Evolutionary conservation across 768 basidiomycete genomes (phyloP), one percentile per base, ranked within the genome.

Genomic region (Porpolomopsis calyptriformis): DNA sequence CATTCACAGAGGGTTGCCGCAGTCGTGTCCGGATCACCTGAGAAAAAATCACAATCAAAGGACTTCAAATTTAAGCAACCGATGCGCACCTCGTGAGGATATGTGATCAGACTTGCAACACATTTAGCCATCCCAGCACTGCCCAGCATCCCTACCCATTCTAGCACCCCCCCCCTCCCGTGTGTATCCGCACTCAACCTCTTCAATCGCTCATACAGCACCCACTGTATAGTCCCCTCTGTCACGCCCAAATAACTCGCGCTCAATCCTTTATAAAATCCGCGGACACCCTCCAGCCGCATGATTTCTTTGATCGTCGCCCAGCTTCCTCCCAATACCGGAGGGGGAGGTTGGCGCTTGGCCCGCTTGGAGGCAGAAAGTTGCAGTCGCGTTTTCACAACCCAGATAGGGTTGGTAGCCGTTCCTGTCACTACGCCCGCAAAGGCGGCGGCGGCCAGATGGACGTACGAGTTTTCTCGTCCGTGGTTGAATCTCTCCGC

Each of bases 331-430:
- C 78, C 76, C 1, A 76, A 51, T 3, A 67, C 58, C 25, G 4
- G 12, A 6, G 34, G 14, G 49, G 53, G 38, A 41, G 54, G 22
- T 25, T 52, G 49, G n/a, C 25, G 16, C 16, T 46, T 35, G 10
- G 29, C 16, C 20, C 54, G 60, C 35, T 48, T 55, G 49, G 46
- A 59, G n/a, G 69, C 63, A 2, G 64, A 67, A 12, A 99, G 77
- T 59, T 99, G 96, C 45, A 99, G 57, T 5, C 94, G 82, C 36
- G 96, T 99, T 64, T 98, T 99, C 50, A 99, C 90, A 39, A 99
- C 96, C 96, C 96, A 99, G 20, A 99, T 94, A 0, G 96, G 96
- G 61, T 99, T 99, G 18, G 96, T 98, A 9, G 80, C 89, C 0
- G 89, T 83, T 4, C 92, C 78, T 0, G 96, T 99, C 25, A 72